These are phyloP conservation scores for Citeromyces matritensis DNA, from an alignment of 805 yeast species.

Conservation along the genomic window DNA sequence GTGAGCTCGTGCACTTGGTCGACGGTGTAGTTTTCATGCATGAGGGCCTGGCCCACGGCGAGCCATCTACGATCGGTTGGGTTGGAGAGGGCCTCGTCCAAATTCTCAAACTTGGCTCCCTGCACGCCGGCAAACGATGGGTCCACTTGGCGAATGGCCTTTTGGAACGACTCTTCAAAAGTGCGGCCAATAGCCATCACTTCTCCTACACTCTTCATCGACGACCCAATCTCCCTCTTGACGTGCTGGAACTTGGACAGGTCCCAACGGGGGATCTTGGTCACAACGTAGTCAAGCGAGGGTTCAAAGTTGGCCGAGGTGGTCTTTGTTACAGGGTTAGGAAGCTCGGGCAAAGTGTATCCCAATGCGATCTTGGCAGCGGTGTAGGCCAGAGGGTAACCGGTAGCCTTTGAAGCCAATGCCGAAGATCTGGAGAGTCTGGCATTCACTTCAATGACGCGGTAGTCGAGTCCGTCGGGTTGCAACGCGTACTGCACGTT, in stretches of 20 bases:
- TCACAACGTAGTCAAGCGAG: constrained; percentile 88
- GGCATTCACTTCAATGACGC: constrained; percentile 96
- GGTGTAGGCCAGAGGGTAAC: constrained; percentile 96
- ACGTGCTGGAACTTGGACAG: constrained; percentile 90
- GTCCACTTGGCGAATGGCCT: constrained; percentile 92
- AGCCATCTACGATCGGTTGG: constrained; percentile 97
- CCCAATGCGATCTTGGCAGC: constrained; percentile 97
- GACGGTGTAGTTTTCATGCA: constrained; percentile 83
- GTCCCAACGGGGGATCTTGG: constrained; percentile 98
- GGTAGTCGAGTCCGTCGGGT: constrained; percentile 89
- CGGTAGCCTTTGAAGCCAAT: constrained; percentile 95
- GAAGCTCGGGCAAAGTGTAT: constrained; percentile 86
- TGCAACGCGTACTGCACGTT: constrained; percentile 94
- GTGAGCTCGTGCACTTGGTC: constrained; percentile 85
- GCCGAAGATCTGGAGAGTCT: constrained; percentile 96
- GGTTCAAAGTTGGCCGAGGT: constrained; percentile 97
- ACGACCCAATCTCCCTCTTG: constrained; percentile 82
- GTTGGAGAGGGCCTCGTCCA: constrained; percentile 63
- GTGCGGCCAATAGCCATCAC: constrained; percentile 98
- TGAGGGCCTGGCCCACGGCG: constrained; percentile 94
- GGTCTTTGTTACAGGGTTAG: constrained; percentile 92
- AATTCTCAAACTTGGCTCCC: constrained; percentile 63
- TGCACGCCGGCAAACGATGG: constrained; percentile 87
- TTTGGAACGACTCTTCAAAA: constrained; percentile 95
- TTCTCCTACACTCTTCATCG: constrained; percentile 98